A percentile compares a stretch with the other conserved stretches of the same genome.
These are phyloP conservation scores for Eucalyptus regnans DNA, from an alignment of 345 rosid species.

Conservation along the genomic window DNA sequence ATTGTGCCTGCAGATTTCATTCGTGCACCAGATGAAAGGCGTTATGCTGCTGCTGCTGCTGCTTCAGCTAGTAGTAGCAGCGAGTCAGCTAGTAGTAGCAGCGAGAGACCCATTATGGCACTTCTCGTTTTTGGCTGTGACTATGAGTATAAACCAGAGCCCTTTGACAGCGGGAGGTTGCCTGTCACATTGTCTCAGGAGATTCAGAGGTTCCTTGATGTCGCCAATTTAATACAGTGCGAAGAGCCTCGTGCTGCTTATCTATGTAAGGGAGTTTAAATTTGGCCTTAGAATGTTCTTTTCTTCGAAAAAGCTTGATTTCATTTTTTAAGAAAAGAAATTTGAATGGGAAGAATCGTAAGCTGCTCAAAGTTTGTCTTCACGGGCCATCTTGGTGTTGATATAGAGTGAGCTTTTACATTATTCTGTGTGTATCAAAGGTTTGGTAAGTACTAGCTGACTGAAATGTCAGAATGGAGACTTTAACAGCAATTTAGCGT, in stretches of 20 bases:
- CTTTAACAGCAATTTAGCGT: background rate
- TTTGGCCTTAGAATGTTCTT: background rate
- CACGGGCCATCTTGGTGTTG: background rate
- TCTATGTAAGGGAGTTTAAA: constrained; percentile 27
- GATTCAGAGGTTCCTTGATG: constrained; percentile 79
- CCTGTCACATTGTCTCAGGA: constrained; percentile 63
- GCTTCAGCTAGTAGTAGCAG: background rate
- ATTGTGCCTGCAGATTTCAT: background rate
- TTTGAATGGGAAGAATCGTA: background rate
- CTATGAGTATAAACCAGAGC: constrained; percentile 28
- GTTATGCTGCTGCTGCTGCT: background rate
- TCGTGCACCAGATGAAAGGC: background rate
- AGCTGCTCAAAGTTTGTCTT: background rate
- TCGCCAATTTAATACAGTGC: constrained; percentile 64
- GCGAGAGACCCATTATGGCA: background rate
- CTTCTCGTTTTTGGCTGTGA: background rate
- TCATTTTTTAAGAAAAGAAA: background rate
- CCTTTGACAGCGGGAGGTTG: constrained; percentile 78
- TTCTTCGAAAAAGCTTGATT: background rate
- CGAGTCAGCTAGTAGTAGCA: background rate
- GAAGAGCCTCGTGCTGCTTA: constrained; percentile 78
- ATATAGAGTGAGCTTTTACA: background rate
- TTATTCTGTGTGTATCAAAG: background rate
- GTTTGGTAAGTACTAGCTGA: background rate
- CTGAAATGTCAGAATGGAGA: background rate